A percentile compares a stretch with the other conserved stretches of the same genome.
Evolutionary conservation across 192 early-diverging fungal species (phyloP).

Genomic region (Backusella tuberculispora): DNA sequence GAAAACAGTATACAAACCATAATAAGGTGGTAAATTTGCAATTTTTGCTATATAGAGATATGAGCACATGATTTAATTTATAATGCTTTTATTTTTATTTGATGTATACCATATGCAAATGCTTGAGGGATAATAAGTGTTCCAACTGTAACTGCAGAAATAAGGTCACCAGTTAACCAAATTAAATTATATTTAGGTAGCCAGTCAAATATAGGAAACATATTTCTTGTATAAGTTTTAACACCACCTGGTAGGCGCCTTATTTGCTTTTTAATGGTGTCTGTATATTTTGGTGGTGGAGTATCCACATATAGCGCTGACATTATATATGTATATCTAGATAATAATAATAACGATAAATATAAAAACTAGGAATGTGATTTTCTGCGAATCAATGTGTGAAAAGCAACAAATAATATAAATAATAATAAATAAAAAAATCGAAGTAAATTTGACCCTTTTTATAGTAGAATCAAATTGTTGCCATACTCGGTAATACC

Average conservation of each 20-base stretch:
- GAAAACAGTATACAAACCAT: conserved; percentile 78
- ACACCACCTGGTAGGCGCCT: not conserved
- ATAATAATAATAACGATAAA: too few relatives aligned
- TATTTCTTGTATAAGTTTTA: not conserved
- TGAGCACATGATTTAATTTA: not conserved
- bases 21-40: conserved; percentile 70
- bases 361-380: not conserved
- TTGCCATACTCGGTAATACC: not conserved
- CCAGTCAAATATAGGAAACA: conserved; percentile 58
- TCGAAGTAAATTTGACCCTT: not conserved
- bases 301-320: not conserved
- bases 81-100: not conserved
- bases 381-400: not conserved
- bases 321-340: not conserved
- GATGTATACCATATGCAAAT: conserved; percentile 59
- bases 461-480: not conserved
- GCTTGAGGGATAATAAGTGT: conserved; percentile 75
- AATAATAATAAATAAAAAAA: not conserved
- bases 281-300: not conserved
- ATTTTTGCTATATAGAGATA: conserved; percentile 56
- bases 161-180: conserved; percentile 68
- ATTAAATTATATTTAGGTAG: conserved; percentile 47
- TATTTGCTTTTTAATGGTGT: not conserved
- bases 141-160: conserved; percentile 76
- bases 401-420: too few relatives aligned